phyloP scores from a whole-genome alignment of 2,329 filamentous ascomycete species.

The Colletotrichum scovillei region DNA sequence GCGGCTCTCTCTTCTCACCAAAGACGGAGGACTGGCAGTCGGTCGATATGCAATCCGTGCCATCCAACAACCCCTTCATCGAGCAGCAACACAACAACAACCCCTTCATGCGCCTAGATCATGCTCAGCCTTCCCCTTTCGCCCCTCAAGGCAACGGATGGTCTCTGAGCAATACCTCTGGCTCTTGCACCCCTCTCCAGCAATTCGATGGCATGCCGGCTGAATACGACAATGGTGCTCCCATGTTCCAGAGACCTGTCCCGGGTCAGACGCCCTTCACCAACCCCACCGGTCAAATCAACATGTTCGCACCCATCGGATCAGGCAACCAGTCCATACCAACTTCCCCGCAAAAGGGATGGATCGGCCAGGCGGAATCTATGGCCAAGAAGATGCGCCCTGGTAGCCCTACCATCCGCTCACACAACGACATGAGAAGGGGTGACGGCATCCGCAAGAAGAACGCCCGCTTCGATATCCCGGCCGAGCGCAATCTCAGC shows the following conservation, averaged over 20 bases:
- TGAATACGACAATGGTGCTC: conserved; percentile 65
- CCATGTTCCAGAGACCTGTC: conserved; percentile 66
- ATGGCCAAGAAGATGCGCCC: conserved; percentile 72
- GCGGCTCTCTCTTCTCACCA: conserved; percentile 70
- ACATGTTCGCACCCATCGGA: conserved; percentile 65
- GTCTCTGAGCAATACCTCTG: conserved; percentile 74
- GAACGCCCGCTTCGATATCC: conserved; percentile 98
- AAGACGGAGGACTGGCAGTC: conserved; percentile 74
- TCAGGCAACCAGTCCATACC: conserved; percentile 62
- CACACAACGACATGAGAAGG: conserved; percentile 80
- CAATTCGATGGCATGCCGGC: conserved; percentile 72
- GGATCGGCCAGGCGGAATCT: conserved; percentile 61
- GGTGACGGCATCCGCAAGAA: conserved; percentile 97
- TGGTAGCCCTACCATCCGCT: conserved; percentile 76
- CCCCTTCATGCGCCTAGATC: conserved; percentile 75
- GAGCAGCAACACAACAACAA: conserved; percentile 68
- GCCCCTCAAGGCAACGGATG: conserved; percentile 61
- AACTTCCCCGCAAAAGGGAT: conserved; percentile 69
- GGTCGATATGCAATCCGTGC: conserved; percentile 72
- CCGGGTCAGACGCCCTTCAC: conserved; percentile 66
- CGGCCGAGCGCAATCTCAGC: conserved; percentile 88
- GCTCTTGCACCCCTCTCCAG: conserved; percentile 79
- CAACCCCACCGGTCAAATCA: conserved; percentile 60
- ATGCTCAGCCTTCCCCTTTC: conserved; percentile 56
- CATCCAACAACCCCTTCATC: conserved; percentile 73